Evolutionary conservation across 257 asterid species (phyloP), one percentile per base, ranked within the genome.

Genomic region (Hygrophila difformis): DNA sequence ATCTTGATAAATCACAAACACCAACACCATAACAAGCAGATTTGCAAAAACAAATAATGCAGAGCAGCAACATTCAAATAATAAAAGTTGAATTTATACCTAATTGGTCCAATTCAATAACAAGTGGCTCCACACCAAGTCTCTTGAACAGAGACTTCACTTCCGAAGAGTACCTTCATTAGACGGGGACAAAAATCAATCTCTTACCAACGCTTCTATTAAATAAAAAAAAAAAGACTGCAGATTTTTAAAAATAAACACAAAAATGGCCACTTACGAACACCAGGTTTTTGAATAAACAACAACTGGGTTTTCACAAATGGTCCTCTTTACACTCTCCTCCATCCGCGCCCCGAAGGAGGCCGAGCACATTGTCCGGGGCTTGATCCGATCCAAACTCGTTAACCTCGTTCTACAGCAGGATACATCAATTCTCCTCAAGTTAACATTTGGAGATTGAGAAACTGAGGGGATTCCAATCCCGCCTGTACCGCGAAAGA

Each of bases 271-370:
- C 53, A 79, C 97, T 65, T 46, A 89, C 97, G 94, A 76, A 44
- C 97, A 89, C 93, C 94, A 81, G 35, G 88, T 69, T 66, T 89
- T 89, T 69, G 97, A 85, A 69, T 89, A 89, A 33, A 89, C 91
- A 3, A 89, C 97, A 34, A 89, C 87, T 18, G 96, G 91, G 55
- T 73, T 77, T 3, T 73, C 85, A 18, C 48, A 50, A 49, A 89
- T 39, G 6, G 82, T 73, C 49, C 67, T 73, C 63, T 73, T 73
- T 36, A 89, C 83, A 6, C 64, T 55, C 36, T 69, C 94, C 61
- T 79, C 94, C 56, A 77, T 55, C 33, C 75, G 57, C 17, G 81
- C 66, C 18, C 82, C 93, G 28, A 72, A 78, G 8, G 91, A 71
- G 21, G 47, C 40, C 29, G 81, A 70, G 55, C 82, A 64, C 85